A percentile compares a stretch with the other conserved stretches of the same genome.
Conservation (phyloP, 345 rosid genomes). For the Gossypium anomalum region DNA sequence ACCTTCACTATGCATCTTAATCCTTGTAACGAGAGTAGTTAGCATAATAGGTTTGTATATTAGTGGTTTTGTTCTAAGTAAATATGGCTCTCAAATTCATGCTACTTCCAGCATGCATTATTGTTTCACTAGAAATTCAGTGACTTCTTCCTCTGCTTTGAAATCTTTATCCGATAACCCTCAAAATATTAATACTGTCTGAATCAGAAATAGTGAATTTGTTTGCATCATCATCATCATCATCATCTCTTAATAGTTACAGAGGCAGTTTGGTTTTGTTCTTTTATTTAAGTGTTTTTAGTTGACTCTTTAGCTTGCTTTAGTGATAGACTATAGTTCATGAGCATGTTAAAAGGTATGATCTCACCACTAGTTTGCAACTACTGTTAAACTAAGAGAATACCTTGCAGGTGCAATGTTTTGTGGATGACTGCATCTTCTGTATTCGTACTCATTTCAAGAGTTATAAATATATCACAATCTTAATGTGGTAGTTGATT, state of each 20-base stretch:
- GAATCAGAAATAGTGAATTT: neutral
- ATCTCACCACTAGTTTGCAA: neutral
- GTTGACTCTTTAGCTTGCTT: neutral
- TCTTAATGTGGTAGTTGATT: constrained; percentile 7
- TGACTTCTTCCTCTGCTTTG: neutral
- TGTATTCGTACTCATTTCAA: neutral
- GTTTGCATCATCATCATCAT: constrained; percentile 1
- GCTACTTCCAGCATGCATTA: neutral
- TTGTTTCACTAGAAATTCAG: neutral
- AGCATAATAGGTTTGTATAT: neutral
- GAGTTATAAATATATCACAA: neutral
- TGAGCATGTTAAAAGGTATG: neutral
- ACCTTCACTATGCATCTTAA: neutral
- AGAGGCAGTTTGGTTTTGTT: neutral
- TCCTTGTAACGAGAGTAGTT: neutral
- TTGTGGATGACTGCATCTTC: neutral
- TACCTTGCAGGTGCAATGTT: neutral
- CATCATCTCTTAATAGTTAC: neutral
- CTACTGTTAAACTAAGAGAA: neutral
- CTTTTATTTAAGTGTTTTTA: neutral
- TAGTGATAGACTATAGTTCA: neutral
- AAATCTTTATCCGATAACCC: neutral
- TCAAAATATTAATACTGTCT: neutral
- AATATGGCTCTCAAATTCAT: neutral
- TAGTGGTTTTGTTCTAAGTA: neutral